phyloP scores from a whole-genome alignment of 768 basidiomycete genomes.

The Psilocybe cubensis region DNA sequence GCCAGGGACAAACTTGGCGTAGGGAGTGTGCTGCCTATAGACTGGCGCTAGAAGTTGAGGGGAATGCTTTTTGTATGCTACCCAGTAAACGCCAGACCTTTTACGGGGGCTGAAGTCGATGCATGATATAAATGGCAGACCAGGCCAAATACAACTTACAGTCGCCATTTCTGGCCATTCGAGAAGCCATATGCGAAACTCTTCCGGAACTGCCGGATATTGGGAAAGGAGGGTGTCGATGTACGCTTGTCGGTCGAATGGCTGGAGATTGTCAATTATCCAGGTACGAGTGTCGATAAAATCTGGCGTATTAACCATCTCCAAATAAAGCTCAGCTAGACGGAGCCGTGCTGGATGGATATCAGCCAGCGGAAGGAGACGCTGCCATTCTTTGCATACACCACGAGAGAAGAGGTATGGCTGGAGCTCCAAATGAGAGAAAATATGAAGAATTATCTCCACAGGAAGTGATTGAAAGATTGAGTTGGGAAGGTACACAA shows the following conservation, averaged over 20 bases:
- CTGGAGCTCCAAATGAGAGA: slow-evolving; percentile 1
- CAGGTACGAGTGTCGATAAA: neutral
- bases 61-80: neutral
- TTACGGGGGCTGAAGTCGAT: fast-evolving
- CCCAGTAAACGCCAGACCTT: neutral
- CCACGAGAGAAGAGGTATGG: neutral
- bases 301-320: neutral
- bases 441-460: neutral
- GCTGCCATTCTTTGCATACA: neutral
- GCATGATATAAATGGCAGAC: neutral
- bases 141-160: slow-evolving; percentile 7
- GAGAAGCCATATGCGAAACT: slow-evolving; percentile 4
- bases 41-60: neutral
- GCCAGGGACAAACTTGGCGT: neutral
- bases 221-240: neutral
- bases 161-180: neutral
- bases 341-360: neutral
- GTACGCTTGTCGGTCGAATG: neutral
- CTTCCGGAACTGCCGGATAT: slow-evolving; percentile 4
- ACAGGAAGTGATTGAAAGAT: neutral
- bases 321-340: neutral
- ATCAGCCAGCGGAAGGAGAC: neutral
- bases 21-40: neutral
- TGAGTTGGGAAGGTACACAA: neutral
- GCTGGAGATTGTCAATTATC: neutral